Evolutionary conservation across 2,329 filamentous ascomycete genomes (phyloP).

Genomic region (Penicillium sp.): DNA sequence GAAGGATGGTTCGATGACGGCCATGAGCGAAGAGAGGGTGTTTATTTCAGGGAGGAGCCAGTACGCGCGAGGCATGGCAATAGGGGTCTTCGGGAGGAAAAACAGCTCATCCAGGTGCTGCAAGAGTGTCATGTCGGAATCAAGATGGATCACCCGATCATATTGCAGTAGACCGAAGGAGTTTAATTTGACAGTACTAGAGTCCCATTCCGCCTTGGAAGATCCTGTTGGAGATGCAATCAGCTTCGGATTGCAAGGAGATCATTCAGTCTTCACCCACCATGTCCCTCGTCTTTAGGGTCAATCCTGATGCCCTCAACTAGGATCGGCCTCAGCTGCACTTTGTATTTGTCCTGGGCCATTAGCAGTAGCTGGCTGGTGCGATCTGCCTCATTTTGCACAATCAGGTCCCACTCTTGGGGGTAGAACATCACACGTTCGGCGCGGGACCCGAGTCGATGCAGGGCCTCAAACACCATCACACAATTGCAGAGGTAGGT

Average conservation of each 20-base stretch:
- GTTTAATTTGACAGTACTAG: slow-evolving; percentile 66
- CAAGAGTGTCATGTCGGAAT: slow-evolving; percentile 65
- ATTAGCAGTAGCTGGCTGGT: slow-evolving; percentile 49
- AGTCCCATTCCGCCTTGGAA: slow-evolving; percentile 57
- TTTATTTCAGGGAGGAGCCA: slow-evolving; percentile 60
- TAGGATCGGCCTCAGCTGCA: slow-evolving; percentile 50
- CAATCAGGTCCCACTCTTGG: slow-evolving; percentile 38
- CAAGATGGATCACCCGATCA: slow-evolving; percentile 56
- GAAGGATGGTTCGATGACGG: slow-evolving; percentile 61
- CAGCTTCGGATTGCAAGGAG: background rate
- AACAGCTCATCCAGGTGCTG: slow-evolving; percentile 70
- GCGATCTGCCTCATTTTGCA: slow-evolving; percentile 31
- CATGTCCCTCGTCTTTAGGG: slow-evolving; percentile 12
- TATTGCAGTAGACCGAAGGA: slow-evolving; percentile 68
- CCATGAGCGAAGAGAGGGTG: slow-evolving; percentile 60
- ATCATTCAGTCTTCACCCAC: slow-evolving; percentile 16
- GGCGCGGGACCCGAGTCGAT: slow-evolving; percentile 41
- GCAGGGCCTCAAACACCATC: slow-evolving; percentile 43
- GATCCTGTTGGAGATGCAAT: slow-evolving; percentile 10
- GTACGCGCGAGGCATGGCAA: slow-evolving; percentile 71
- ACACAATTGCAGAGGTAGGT: slow-evolving; percentile 45
- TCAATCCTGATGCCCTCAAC: slow-evolving; percentile 34
- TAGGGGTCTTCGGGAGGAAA: slow-evolving; percentile 58
- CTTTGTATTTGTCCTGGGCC: slow-evolving; percentile 52
- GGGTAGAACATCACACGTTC: slow-evolving; percentile 45